phyloP scores from a whole-genome alignment of 257 asterid genomes.

The Phtheirospermum japonicum region DNA sequence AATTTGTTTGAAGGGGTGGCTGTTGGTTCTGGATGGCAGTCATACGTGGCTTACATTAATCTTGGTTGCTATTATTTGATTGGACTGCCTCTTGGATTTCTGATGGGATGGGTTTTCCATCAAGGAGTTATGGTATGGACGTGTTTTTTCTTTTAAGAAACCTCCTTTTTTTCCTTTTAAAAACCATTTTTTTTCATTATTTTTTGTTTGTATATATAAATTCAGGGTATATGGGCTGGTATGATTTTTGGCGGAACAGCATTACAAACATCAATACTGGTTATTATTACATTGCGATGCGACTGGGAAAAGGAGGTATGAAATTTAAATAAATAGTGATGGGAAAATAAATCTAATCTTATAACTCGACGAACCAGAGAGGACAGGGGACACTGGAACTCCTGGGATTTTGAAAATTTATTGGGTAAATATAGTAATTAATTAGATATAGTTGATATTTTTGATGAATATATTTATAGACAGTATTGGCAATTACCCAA shows the following conservation, averaged over 20 bases:
- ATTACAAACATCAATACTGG: slow-evolving; percentile 53
- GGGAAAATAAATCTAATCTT: too few relatives aligned
- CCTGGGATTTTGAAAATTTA: too few relatives aligned
- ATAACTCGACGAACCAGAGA: too few relatives aligned
- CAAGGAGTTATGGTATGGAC: slow-evolving; percentile 57
- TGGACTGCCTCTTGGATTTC: slow-evolving; percentile 62
- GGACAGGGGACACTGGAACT: too few relatives aligned
- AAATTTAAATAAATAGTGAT: not conserved
- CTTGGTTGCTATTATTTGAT: slow-evolving; percentile 62
- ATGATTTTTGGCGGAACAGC: slow-evolving; percentile 80
- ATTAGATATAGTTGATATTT: too few relatives aligned
- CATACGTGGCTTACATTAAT: slow-evolving; percentile 71
- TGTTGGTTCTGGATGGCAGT: slow-evolving; percentile 85
- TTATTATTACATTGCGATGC: slow-evolving; percentile 45
- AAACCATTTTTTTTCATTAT: not conserved
- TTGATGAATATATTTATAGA: too few relatives aligned
- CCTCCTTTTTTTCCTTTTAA: not conserved
- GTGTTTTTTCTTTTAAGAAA: not conserved
- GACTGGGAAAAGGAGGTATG: slow-evolving; percentile 77
- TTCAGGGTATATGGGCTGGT: slow-evolving; percentile 73
- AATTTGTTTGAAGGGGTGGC: slow-evolving; percentile 54
- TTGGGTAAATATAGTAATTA: too few relatives aligned
- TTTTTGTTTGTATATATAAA: not conserved
- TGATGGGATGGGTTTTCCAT: slow-evolving; percentile 66
- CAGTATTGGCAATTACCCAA: too few relatives aligned